These are phyloP conservation scores for Pestalotiopsis sp. DNA, from an alignment of 2,329 filamentous ascomycete species.

Conservation along the genomic window DNA sequence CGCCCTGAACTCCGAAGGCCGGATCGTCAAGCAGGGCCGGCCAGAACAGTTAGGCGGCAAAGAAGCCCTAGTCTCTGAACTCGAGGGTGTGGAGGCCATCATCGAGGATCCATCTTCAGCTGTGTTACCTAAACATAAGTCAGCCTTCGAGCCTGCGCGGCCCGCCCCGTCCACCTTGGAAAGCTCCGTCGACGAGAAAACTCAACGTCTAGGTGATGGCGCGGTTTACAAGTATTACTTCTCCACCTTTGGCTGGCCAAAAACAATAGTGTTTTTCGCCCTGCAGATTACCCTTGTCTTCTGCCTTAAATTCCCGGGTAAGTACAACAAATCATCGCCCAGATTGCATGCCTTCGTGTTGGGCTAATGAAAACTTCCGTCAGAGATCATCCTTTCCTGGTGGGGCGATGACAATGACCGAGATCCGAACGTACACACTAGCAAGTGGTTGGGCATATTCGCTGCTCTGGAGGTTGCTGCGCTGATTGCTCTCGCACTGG, in stretches of 20 bases:
- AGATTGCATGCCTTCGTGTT: background rate
- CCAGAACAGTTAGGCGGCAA: background rate
- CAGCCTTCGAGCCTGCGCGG: background rate
- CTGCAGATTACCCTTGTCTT: constrained; percentile 11
- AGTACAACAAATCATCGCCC: background rate
- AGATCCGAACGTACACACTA: constrained; percentile 8
- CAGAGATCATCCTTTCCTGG: constrained; percentile 15
- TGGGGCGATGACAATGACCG: constrained; percentile 14
- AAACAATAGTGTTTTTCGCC: constrained; percentile 14
- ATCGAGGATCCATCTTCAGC: background rate
- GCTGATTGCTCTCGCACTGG: constrained; percentile 4
- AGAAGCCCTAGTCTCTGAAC: background rate
- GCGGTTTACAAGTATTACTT: constrained; percentile 18
- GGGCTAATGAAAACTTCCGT: background rate
- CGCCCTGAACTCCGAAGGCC: constrained; percentile 26
- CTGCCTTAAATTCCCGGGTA: constrained; percentile 15
- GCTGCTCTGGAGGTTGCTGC: constrained; percentile 11
- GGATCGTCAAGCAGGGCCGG: constrained; percentile 31
- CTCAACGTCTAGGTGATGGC: constrained; percentile 13
- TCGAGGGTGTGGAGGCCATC: background rate
- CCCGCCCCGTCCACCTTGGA: background rate
- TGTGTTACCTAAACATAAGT: background rate
- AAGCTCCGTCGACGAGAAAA: constrained; percentile 11
- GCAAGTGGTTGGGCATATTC: constrained; percentile 14
- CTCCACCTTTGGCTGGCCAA: constrained; percentile 10